A percentile compares a stretch with the other conserved stretches of the same genome.
These are phyloP conservation scores for Cornus controversa DNA, from an alignment of 148 eudicot species.

Conservation along the genomic window DNA sequence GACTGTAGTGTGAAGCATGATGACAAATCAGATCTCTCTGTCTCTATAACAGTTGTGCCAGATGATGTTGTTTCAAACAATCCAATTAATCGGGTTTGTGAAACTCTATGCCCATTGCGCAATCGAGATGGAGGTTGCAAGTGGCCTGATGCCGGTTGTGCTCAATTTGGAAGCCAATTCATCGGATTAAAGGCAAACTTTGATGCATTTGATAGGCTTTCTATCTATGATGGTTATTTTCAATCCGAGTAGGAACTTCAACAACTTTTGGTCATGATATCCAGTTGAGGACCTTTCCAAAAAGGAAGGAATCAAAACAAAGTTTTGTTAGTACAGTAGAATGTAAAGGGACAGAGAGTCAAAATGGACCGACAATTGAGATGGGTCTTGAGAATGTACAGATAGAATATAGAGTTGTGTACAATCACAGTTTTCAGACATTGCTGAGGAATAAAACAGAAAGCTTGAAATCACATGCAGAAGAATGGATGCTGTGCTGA, in stretches of 20 bases:
- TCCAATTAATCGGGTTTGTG: slow-evolving; percentile 63
- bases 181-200: slow-evolving; percentile 85
- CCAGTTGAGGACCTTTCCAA: not conserved
- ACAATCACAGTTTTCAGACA: not conserved
- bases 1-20: slow-evolving; percentile 31
- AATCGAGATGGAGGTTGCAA: slow-evolving; percentile 73
- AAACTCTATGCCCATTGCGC: slow-evolving; percentile 77
- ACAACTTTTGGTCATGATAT: slow-evolving; percentile 5
- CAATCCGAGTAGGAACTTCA: slow-evolving; percentile 22
- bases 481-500: not conserved
- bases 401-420: not conserved
- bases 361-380: slow-evolving; percentile 13
- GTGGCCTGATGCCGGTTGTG: slow-evolving; percentile 97
- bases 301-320: slow-evolving; percentile 9
- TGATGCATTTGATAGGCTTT: slow-evolving; percentile 91
- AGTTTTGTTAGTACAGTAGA: slow-evolving; percentile 20
- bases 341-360: not conserved
- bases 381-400: slow-evolving; percentile 28
- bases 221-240: slow-evolving; percentile 88
- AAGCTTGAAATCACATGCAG: not conserved
- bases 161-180: slow-evolving; percentile 85
- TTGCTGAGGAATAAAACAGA: not conserved
- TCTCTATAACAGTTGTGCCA: slow-evolving; percentile 45
- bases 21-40: slow-evolving; percentile 71
- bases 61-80: slow-evolving; percentile 51